Conservation (phyloP, 2,329 filamentous ascomycete genomes). For the Ceratocystis papillata region DNA sequence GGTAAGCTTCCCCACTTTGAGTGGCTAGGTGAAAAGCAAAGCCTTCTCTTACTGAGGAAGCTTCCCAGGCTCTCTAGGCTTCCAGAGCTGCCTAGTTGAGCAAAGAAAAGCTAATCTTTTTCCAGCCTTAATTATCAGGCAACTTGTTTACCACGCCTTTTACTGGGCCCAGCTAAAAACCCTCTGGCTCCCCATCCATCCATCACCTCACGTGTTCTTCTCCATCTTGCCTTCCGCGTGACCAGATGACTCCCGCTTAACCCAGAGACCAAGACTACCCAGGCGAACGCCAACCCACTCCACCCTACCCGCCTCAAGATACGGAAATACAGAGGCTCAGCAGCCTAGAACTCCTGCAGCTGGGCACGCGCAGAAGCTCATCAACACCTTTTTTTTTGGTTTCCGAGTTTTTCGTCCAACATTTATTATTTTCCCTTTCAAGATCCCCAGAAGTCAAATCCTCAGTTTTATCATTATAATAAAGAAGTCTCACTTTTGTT, state of each 20-base stretch:
- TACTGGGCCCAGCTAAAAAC: conserved; percentile 19
- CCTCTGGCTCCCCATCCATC: conserved; percentile 26
- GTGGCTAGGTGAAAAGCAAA: not conserved
- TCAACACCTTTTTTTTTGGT: not conserved
- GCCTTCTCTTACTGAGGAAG: not conserved
- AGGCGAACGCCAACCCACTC: conserved; percentile 12
- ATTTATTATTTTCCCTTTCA: not conserved
- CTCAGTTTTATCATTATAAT: conserved; percentile 5
- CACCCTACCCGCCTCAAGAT: not conserved
- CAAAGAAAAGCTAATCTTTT: no score
- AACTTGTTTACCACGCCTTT: not conserved
- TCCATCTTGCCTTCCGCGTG: conserved; percentile 33
- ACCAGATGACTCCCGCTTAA: conserved; percentile 27
- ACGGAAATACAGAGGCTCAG: conserved; percentile 13
- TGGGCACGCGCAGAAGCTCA: conserved; percentile 2
- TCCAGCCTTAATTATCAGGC: no score
- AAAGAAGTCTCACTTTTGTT: not conserved
- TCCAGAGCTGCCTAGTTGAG: no score
- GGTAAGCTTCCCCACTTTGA: conserved; percentile 7
- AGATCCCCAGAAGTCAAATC: not conserved
- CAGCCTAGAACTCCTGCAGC: not conserved
- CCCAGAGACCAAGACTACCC: conserved; percentile 16
- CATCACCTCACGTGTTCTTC: conserved; percentile 35
- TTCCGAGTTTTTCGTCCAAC: not conserved
- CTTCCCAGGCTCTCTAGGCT: not conserved